Evolutionary conservation across 1,139 yeast species (phyloP).

Genomic region (Debaryomyces robertsiae): DNA sequence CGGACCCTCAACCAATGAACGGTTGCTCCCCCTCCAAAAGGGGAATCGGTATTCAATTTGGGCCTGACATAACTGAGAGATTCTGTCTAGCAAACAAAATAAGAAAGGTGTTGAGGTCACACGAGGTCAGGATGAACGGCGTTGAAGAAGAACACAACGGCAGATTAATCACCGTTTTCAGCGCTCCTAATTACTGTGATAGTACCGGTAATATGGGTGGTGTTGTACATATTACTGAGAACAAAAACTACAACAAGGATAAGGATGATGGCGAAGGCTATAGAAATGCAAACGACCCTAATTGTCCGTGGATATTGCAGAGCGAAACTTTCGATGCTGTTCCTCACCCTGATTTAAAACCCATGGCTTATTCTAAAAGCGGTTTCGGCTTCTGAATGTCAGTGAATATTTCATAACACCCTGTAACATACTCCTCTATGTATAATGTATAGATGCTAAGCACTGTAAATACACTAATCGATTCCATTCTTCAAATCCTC

Average conservation of each 20-base stretch:
- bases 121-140: constrained; percentile 93
- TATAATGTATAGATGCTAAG: constrained; percentile 1
- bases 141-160: constrained; percentile 87
- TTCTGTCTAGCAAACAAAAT: constrained; percentile 75
- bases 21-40: constrained; percentile 91
- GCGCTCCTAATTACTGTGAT: constrained; percentile 98
- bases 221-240: constrained; percentile 62
- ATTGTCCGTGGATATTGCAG: constrained; percentile 53
- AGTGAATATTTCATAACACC: constrained; percentile 6
- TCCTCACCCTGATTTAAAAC: constrained; percentile 87
- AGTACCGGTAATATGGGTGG: constrained; percentile 90
- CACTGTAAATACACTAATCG: background rate
- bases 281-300: constrained; percentile 44
- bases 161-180: constrained; percentile 83
- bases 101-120: constrained; percentile 85
- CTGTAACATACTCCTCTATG: constrained; percentile 8
- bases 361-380: constrained; percentile 92
- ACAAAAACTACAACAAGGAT: constrained; percentile 30
- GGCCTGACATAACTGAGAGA: constrained; percentile 86
- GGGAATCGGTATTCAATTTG: constrained; percentile 95
- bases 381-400: constrained; percentile 47
- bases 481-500: too few relatives aligned
- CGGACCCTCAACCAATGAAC: constrained; percentile 81
- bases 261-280: constrained; percentile 54
- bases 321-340: constrained; percentile 73